Percentiles rank a stretch among this genome's conserved stretches.
phyloP scores from a whole-genome alignment of 805 yeast species.

The Torulaspora quercuum region DNA sequence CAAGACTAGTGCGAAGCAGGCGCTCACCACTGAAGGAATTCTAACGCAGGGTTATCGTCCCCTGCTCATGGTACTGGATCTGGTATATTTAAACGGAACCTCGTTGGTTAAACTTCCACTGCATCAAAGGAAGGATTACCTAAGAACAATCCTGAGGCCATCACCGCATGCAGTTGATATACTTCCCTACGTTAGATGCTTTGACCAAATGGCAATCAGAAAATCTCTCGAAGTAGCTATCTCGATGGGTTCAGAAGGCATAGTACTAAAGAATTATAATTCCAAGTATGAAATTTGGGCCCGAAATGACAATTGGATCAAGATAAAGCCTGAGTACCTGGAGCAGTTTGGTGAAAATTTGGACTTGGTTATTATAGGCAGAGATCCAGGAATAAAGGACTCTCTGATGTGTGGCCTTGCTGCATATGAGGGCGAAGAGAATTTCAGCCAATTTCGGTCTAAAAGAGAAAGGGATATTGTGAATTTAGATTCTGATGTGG shows the following conservation, averaged over 20 bases:
- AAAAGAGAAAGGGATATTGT: constrained; percentile 8
- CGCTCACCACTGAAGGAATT: constrained; percentile 43
- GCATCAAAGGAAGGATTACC: constrained; percentile 50
- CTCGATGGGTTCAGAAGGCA: constrained; percentile 69
- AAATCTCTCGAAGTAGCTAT: constrained; percentile 56
- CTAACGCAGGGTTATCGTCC: constrained; percentile 46
- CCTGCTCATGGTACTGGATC: constrained; percentile 64
- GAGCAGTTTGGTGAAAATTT: constrained; percentile 82
- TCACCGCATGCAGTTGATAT: constrained; percentile 48
- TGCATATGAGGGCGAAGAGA: constrained; percentile 38
- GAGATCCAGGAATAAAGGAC: constrained; percentile 63
- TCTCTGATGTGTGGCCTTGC: constrained; percentile 72
- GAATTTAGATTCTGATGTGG: constrained; percentile 16
- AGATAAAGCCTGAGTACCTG: constrained; percentile 87
- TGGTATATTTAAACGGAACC: constrained; percentile 63
- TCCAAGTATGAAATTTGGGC: constrained; percentile 60
- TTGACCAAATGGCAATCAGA: constrained; percentile 51
- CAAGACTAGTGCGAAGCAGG: constrained; percentile 63
- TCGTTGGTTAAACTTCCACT: constrained; percentile 56
- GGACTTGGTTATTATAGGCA: constrained; percentile 78
- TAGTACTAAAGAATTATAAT: constrained; percentile 64
- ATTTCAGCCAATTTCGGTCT: constrained; percentile 7
- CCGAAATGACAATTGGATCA: constrained; percentile 70
- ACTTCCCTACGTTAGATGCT: constrained; percentile 41
- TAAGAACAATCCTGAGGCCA: constrained; percentile 46